These are phyloP conservation scores for Plenodomus tracheiphilus DNA, from an alignment of 2,329 filamentous ascomycete species.

Conservation along the genomic window DNA sequence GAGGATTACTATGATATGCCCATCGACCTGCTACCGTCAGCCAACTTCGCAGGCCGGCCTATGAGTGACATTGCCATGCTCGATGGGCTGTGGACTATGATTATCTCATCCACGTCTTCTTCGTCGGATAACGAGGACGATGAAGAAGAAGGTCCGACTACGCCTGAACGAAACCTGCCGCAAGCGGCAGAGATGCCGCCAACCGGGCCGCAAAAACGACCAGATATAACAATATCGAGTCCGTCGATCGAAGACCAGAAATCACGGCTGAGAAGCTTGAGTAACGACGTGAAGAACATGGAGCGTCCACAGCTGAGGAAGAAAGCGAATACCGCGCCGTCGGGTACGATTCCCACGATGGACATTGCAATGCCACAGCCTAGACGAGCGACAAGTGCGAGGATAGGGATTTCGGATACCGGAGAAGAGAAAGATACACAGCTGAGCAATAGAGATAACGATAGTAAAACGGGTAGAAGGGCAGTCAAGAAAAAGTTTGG, in stretches of 20 bases:
- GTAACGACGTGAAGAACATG: slow-evolving; percentile 8
- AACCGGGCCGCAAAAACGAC: slow-evolving; percentile 3
- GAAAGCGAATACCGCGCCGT: slow-evolving; percentile 27
- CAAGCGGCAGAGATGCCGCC: slow-evolving; percentile 6
- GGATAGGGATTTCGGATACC: slow-evolving; percentile 8
- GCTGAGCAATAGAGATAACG: background rate
- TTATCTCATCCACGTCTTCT: slow-evolving; percentile 7
- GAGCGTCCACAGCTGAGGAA: slow-evolving; percentile 15
- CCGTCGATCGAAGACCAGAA: slow-evolving; percentile 2
- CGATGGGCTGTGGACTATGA: slow-evolving; percentile 15
- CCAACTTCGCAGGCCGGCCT: slow-evolving; percentile 29
- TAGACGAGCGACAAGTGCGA: slow-evolving; percentile 33
- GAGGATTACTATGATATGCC: slow-evolving; percentile 29
- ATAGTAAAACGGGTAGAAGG: background rate
- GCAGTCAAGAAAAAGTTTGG: slow-evolving; percentile 2
- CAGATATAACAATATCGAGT: background rate
- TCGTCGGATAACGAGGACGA: slow-evolving; percentile 15
- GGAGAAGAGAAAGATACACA: slow-evolving; percentile 3
- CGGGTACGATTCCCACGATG: slow-evolving; percentile 12
- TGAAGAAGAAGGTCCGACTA: slow-evolving; percentile 7
- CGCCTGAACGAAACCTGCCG: slow-evolving; percentile 1
- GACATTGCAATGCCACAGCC: slow-evolving; percentile 19
- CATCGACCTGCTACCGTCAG: slow-evolving; percentile 20
- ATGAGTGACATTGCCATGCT: slow-evolving; percentile 29
- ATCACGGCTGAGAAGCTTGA: slow-evolving; percentile 4